Conservation (phyloP, 2,329 filamentous ascomycete genomes). For the Orbilia blumenaviensis region DNA sequence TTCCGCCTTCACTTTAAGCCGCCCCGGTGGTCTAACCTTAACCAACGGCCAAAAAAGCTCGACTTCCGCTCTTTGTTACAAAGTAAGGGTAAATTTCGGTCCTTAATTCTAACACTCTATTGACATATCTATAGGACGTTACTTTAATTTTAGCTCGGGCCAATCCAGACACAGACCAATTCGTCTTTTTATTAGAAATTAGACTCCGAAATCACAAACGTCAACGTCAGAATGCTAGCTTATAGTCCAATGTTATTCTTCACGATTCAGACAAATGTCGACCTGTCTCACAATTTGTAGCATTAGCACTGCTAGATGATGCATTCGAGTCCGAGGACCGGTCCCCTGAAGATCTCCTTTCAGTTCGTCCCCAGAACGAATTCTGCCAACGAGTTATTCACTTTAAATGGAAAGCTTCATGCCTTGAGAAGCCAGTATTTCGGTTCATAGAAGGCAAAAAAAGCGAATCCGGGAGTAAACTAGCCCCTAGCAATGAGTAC, state of each 20-base stretch:
- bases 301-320: not conserved
- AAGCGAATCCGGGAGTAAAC: not conserved
- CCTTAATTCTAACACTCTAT: not conserved
- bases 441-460: not conserved
- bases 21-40: not conserved
- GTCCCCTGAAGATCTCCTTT: not conserved
- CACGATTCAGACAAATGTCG: not conserved
- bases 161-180: not conserved
- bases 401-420: not conserved
- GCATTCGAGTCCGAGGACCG: not conserved
- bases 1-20: not conserved
- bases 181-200: not conserved
- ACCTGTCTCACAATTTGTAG: not conserved
- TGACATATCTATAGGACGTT: not conserved
- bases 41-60: not conserved
- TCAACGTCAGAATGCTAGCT: not conserved
- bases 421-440: not conserved
- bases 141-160: not conserved
- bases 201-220: not conserved
- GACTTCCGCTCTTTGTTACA: not conserved
- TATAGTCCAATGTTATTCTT: not conserved
- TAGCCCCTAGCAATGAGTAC: not conserved
- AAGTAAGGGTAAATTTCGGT: not conserved
- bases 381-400: not conserved
- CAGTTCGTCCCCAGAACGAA: not conserved